phyloP scores from a whole-genome alignment of 2,329 filamentous ascomycete species.

The Pyricularia pennisetigena region DNA sequence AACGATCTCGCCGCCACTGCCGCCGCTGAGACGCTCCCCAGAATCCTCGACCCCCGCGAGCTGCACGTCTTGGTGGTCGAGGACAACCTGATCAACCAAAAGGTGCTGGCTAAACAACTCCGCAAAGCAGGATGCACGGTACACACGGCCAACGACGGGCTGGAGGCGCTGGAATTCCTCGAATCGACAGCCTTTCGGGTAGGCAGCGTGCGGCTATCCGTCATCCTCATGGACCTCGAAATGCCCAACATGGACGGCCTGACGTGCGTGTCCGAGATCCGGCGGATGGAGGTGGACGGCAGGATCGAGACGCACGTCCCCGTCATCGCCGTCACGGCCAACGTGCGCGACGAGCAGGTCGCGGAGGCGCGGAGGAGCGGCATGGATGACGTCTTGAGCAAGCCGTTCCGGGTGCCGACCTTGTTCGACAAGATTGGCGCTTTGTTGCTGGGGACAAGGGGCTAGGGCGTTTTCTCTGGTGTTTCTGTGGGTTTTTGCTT shows the following conservation, averaged over 20 bases:
- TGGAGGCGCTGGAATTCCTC: conserved; percentile 39
- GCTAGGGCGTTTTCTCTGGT: background rate
- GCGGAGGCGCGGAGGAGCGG: conserved; percentile 23
- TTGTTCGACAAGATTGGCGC: conserved; percentile 17
- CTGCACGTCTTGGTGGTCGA: conserved; percentile 54
- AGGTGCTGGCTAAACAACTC: conserved; percentile 55
- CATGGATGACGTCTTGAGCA: conserved; percentile 44
- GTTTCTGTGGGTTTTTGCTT: background rate
- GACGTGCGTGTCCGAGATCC: conserved; percentile 28
- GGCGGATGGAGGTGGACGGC: conserved; percentile 25
- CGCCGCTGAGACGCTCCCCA: background rate
- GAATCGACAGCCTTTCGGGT: conserved; percentile 19
- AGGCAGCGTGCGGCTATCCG: conserved; percentile 19
- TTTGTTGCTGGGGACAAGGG: background rate
- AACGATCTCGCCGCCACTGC: background rate
- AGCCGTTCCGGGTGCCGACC: conserved; percentile 44
- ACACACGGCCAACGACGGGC: conserved; percentile 51
- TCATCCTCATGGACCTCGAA: conserved; percentile 36
- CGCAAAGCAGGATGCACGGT: conserved; percentile 48
- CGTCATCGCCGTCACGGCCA: conserved; percentile 36
- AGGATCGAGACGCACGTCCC: conserved; percentile 23
- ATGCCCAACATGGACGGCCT: conserved; percentile 40
- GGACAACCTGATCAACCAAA: conserved; percentile 60
- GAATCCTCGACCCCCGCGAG: conserved; percentile 30
- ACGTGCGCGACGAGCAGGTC: conserved; percentile 31